These are phyloP conservation scores for Claviceps quebecensis DNA, from an alignment of 2,329 filamentous ascomycete genomes.

Conservation along the genomic window DNA sequence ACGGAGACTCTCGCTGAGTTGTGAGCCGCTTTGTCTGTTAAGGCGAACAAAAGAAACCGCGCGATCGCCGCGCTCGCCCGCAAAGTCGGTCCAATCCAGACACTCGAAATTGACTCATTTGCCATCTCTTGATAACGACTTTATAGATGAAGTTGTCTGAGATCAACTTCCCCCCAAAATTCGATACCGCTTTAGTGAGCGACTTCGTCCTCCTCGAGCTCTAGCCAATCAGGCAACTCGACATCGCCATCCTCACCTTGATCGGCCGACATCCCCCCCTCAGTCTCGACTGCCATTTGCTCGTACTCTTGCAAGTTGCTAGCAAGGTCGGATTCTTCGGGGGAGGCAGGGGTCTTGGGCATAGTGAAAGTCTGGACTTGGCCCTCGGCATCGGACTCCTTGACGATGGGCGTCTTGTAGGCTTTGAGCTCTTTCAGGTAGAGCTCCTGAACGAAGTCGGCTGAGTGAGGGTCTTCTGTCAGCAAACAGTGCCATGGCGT, in stretches of 20 bases:
- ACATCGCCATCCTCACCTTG: slow-evolving; percentile 44
- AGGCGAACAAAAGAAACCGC: not conserved
- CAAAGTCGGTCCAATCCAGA: not conserved
- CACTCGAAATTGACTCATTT: not conserved
- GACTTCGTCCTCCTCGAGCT: slow-evolving; percentile 51
- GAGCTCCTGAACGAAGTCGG: slow-evolving; percentile 94
- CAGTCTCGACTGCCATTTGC: slow-evolving; percentile 82
- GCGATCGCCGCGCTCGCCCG: not conserved
- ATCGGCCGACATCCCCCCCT: slow-evolving; percentile 65
- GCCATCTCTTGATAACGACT: not conserved
- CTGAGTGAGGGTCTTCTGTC: slow-evolving; percentile 30
- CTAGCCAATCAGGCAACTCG: slow-evolving; percentile 60
- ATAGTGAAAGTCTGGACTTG: slow-evolving; percentile 78
- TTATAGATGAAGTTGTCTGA: not conserved
- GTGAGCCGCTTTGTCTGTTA: not conserved
- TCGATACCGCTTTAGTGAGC: slow-evolving; percentile 29
- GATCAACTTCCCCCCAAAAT: not conserved
- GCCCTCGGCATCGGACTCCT: slow-evolving; percentile 75
- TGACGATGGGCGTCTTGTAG: slow-evolving; percentile 78
- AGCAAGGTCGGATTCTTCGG: slow-evolving; percentile 88
- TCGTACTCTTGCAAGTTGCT: slow-evolving; percentile 90
- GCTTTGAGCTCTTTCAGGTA: slow-evolving; percentile 92
- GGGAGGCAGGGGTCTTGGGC: slow-evolving; percentile 71
- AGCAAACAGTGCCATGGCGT: not conserved
- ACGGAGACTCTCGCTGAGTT: not conserved